Percentiles rank a stretch among this genome's conserved stretches.
phyloP scores from a whole-genome alignment of 2,329 filamentous ascomycete genomes.

The Helicocarpus griseus region DNA sequence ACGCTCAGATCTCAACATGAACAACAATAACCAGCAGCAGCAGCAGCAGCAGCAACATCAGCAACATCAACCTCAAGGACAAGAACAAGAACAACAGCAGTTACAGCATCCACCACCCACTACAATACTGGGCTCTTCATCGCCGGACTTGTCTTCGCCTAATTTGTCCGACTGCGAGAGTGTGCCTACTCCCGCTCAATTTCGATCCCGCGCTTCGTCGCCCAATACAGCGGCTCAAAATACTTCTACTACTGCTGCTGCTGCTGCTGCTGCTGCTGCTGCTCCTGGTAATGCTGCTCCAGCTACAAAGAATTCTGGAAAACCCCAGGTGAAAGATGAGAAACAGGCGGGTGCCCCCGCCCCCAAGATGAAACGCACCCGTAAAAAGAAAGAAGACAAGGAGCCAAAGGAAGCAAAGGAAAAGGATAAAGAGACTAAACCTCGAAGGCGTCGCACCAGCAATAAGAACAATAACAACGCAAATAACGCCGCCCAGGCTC shows the following conservation, averaged over 20 bases:
- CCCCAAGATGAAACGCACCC: constrained; percentile 20
- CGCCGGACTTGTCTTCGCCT: constrained; percentile 1
- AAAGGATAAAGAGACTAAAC: constrained; percentile 8
- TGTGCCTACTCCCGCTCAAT: constrained; percentile 9
- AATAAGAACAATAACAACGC: constrained; percentile 8
- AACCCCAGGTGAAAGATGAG: neutral
- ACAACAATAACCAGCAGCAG: neutral
- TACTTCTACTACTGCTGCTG: neutral
- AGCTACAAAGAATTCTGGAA: neutral
- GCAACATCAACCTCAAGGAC: neutral
- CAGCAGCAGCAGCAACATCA: neutral
- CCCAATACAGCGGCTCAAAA: neutral
- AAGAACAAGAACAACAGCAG: neutral
- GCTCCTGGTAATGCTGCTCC: neutral
- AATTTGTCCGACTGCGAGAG: constrained; percentile 9
- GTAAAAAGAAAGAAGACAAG: constrained; percentile 34
- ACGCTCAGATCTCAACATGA: neutral
- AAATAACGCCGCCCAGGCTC: constrained; percentile 13
- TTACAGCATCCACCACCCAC: neutral
- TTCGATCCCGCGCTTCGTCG: neutral
- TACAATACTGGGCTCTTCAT: neutral
- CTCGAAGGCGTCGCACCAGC: constrained; percentile 9
- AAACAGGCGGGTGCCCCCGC: constrained; percentile 18
- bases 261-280: neutral
- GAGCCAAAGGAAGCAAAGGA: constrained; percentile 9